Conservation (phyloP, 495 filamentous ascomycete species). For the Massariosphaeria phaeospora region DNA sequence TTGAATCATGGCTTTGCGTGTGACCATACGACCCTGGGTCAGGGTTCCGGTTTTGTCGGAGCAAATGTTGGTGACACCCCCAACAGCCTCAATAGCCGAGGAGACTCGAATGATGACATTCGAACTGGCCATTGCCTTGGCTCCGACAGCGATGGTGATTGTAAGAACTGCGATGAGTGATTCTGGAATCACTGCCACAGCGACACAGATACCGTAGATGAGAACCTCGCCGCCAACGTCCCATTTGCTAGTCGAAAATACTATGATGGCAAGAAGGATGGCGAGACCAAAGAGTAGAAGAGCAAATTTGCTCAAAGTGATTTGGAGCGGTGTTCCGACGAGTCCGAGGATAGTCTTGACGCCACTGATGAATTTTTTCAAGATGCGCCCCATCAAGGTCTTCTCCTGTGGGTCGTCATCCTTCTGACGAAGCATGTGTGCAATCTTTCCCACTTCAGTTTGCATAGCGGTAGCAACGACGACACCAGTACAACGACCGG, state of each 20-base stretch:
- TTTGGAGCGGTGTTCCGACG: slow-evolving; percentile 64
- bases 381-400: slow-evolving; percentile 38
- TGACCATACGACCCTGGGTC: slow-evolving; percentile 57
- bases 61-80: slow-evolving; percentile 55
- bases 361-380: slow-evolving; percentile 38
- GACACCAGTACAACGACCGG: slow-evolving; percentile 60
- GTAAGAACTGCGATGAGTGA: slow-evolving; percentile 72
- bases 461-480: slow-evolving; percentile 63
- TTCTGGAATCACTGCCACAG: slow-evolving; percentile 70
- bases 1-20: slow-evolving; percentile 48
- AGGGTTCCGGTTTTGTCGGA: slow-evolving; percentile 63
- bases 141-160: slow-evolving; percentile 69
- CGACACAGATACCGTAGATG: slow-evolving; percentile 61
- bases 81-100: slow-evolving; percentile 59
- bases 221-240: slow-evolving; percentile 57
- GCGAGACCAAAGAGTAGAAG: slow-evolving; percentile 64
- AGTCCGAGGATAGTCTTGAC: slow-evolving; percentile 56
- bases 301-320: slow-evolving; percentile 65
- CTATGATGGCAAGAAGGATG: slow-evolving; percentile 63
- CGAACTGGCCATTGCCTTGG: slow-evolving; percentile 64
- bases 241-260: slow-evolving; percentile 59
- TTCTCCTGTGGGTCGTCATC: slow-evolving; percentile 33
- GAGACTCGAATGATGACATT: slow-evolving; percentile 66
- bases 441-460: slow-evolving; percentile 67
- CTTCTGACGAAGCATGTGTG: slow-evolving; percentile 53